These are phyloP conservation scores for Fusarium albidum DNA, from an alignment of 2,329 filamentous ascomycete species.

Conservation along the genomic window DNA sequence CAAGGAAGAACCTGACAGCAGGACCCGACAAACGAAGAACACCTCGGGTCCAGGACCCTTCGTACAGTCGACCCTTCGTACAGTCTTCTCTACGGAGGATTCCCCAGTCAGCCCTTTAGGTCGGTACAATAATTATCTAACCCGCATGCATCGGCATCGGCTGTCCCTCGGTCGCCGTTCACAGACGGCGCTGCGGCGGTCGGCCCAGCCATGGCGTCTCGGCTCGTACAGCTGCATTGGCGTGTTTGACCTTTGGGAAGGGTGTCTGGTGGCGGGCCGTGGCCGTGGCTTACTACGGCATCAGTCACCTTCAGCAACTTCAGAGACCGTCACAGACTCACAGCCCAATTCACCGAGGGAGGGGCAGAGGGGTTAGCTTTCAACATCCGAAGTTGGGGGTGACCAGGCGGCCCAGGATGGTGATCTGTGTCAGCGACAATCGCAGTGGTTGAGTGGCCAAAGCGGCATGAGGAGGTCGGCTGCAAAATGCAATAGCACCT, in stretches of 20 bases:
- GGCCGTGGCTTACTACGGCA: neutral
- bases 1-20: too few relatives aligned
- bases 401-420: slow-evolving; percentile 10
- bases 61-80: too few relatives aligned
- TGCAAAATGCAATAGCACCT: slow-evolving; percentile 9
- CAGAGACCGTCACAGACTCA: neutral
- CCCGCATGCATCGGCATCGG: neutral
- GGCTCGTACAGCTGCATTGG: slow-evolving; percentile 20
- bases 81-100: too few relatives aligned
- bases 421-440: slow-evolving; percentile 5
- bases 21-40: too few relatives aligned
- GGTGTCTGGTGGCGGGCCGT: slow-evolving; percentile 12
- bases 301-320: neutral
- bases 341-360: neutral
- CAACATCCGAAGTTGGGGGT: slow-evolving; percentile 23
- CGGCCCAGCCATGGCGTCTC: slow-evolving; percentile 2
- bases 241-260: slow-evolving; percentile 22
- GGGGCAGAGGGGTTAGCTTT: slow-evolving; percentile 23
- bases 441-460: slow-evolving; percentile 17
- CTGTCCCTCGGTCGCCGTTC: slow-evolving; percentile 1
- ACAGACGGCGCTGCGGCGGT: slow-evolving; percentile 5
- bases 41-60: too few relatives aligned
- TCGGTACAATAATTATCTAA: too few relatives aligned
- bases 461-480: slow-evolving; percentile 10
- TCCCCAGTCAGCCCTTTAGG: too few relatives aligned